Conservation (phyloP, 2,329 filamentous ascomycete species). For the Diaporthe australafricana region DNA sequence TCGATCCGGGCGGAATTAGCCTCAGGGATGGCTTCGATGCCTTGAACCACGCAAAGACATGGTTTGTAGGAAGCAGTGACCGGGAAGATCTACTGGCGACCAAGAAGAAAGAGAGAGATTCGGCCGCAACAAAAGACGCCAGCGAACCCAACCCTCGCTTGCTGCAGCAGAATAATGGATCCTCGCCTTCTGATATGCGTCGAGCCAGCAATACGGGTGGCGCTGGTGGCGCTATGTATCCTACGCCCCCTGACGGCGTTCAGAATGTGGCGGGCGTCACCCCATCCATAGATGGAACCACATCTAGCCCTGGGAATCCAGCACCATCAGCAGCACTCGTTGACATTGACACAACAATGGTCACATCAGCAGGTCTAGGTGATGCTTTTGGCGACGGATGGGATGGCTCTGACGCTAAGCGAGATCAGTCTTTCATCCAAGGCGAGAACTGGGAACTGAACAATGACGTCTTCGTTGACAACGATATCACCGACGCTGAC, state of each 20-base stretch:
- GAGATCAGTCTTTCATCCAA: slow-evolving; percentile 59
- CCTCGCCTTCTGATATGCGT: slow-evolving; percentile 64
- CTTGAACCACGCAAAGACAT: slow-evolving; percentile 59
- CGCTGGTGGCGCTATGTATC: slow-evolving; percentile 71
- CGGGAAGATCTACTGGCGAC: slow-evolving; percentile 60
- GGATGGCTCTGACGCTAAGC: slow-evolving; percentile 57
- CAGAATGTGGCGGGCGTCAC: slow-evolving; percentile 65
- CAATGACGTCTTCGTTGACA: slow-evolving; percentile 77
- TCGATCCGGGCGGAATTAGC: slow-evolving; percentile 48
- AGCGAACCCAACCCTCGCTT: slow-evolving; percentile 55
- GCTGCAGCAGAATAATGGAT: slow-evolving; percentile 55
- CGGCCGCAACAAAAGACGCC: slow-evolving; percentile 54
- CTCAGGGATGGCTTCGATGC: slow-evolving; percentile 61
- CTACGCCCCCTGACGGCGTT: slow-evolving; percentile 76
- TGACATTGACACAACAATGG: slow-evolving; percentile 53
- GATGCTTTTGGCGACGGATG: slow-evolving; percentile 53
- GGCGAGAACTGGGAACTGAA: slow-evolving; percentile 74
- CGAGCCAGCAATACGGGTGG: slow-evolving; percentile 58
- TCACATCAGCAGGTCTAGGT: slow-evolving; percentile 41
- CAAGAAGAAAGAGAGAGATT: slow-evolving; percentile 63
- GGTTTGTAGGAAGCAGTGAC: slow-evolving; percentile 58
- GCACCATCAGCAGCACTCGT: slow-evolving; percentile 44
- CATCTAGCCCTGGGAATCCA: slow-evolving; percentile 66
- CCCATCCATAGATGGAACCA: slow-evolving; percentile 66
- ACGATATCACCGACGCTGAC: slow-evolving; percentile 82